Conservation (phyloP, 371 early-diverging fungal genomes). For the Rhizopus delemar region DNA sequence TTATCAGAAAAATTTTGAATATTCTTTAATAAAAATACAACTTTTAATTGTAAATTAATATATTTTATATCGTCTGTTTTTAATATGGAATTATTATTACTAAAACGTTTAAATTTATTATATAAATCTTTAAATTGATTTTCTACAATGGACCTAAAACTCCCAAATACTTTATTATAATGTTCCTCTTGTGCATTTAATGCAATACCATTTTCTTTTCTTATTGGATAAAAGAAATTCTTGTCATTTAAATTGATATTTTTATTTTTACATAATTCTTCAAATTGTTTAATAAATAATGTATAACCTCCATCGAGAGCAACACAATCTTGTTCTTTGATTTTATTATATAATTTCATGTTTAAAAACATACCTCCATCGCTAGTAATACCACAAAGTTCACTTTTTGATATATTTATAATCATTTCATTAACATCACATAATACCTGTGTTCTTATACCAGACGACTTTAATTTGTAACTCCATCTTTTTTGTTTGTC, state of each 20-base stretch:
- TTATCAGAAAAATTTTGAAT: constrained; percentile 5
- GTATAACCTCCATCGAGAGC: constrained; percentile 13
- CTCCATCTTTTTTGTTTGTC: neutral
- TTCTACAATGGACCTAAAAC: constrained; percentile 15
- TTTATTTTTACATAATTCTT: neutral
- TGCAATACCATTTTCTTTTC: constrained; percentile 17
- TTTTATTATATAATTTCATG: constrained; percentile 12
- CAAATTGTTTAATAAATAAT: constrained; percentile 9
- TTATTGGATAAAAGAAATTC: constrained; percentile 22
- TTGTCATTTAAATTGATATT: neutral
- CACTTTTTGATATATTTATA: neutral
- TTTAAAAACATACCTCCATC: constrained; percentile 21
- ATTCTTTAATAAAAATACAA: constrained; percentile 15
- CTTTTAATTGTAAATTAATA: constrained; percentile 18
- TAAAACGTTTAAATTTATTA: constrained; percentile 13
- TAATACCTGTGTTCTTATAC: constrained; percentile 12
- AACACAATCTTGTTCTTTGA: neutral
- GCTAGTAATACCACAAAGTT: neutral
- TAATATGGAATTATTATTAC: constrained; percentile 6
- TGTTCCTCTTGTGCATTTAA: constrained; percentile 4
- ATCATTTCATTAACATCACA: constrained; percentile 11
- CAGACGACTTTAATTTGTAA: constrained; percentile 12
- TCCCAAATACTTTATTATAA: constrained; percentile 16
- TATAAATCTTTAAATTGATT: constrained; percentile 8
- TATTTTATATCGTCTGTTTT: constrained; percentile 11